Base-by-base conservation (phyloP, 768 basidiomycete genomes). In the Botryobasidium botryosum region DNA sequence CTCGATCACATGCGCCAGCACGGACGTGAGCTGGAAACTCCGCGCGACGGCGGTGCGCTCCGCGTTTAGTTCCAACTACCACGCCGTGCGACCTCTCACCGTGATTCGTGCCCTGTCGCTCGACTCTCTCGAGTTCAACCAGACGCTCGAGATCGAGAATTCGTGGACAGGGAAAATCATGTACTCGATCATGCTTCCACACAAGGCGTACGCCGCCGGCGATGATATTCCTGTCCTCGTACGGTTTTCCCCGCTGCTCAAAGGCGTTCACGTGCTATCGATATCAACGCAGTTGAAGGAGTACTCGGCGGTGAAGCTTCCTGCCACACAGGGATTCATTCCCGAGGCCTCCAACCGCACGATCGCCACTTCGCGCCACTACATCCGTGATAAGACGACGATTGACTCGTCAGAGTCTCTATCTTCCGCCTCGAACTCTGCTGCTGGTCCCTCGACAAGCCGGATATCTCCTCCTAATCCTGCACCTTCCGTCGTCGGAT, bases 111-210 rank as follows among this genome's bases (percentile, higher is more conserved):
- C 79, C 3, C 79, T 90, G 56, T 67, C 74, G 17, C 58, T 74
- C 1, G 87, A 90, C 50, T 80, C 91, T 0, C 71, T 94, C 53
- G 92, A 96, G 60, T 96, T 86, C 65, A 91, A 87, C 55, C 90
- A 96, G 57, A 87, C 87, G 2, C 71, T 94, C 47, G 92, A 97
- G 59, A 64, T 68, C 41, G 64, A 53, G 61, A 94, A 91, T 59
- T 90, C 88, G 13, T 97, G 92, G 92, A 90, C 92, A 0, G 81
- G 80, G 18, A 97, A 96, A 64, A 66, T 94, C 62, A 92, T 91
- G 90, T 96, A 92, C 60, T 78, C 81, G 4, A 74, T 87, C 56
- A 82, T 88, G 65, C 62, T 97, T 26, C 91, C 91, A 0, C 88
- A 92, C 68, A 92, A 91, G 57, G 92, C 91, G 0, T 96, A 83